A percentile compares a stretch with the other conserved stretches of the same genome.
These are phyloP conservation scores for Pythium brachiatum DNA, from an alignment of 352 stramenopile species.

Conservation along the genomic window DNA sequence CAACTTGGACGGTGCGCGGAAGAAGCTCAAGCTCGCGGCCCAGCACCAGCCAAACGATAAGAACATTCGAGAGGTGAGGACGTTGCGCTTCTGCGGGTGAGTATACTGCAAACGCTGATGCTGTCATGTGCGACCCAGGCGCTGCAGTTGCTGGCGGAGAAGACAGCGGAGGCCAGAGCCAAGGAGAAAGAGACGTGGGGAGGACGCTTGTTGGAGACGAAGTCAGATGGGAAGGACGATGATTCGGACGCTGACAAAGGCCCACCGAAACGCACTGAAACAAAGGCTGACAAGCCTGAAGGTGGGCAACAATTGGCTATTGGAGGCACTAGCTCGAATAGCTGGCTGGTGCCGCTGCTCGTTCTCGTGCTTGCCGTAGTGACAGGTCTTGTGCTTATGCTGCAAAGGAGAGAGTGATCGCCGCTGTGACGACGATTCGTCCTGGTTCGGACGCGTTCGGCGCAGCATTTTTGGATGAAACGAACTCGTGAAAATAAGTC, in stretches of 20 bases:
- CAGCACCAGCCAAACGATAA: slow-evolving; percentile 64
- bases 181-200: slow-evolving; percentile 76
- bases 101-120: not conserved
- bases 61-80: slow-evolving; percentile 57
- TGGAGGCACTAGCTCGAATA: not conserved
- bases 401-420: slow-evolving; percentile 15
- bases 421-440: not conserved
- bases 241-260: not conserved
- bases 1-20: slow-evolving; percentile 52
- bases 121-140: slow-evolving; percentile 12
- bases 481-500: not conserved
- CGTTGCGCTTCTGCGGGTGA: too few species aligned
- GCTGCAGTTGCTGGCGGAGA: slow-evolving; percentile 46
- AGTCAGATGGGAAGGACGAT: slow-evolving; percentile 9
- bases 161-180: slow-evolving; percentile 45
- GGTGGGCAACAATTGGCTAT: slow-evolving; percentile 11
- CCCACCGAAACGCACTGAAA: not conserved
- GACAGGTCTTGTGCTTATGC: slow-evolving; percentile 20
- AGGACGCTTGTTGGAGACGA: slow-evolving; percentile 45
- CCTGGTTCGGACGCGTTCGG: slow-evolving; percentile 15
- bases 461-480: slow-evolving; percentile 20
- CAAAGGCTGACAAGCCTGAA: not conserved
- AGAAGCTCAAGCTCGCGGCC: slow-evolving; percentile 64
- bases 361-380: slow-evolving; percentile 21
- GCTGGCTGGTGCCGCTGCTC: slow-evolving; percentile 12